These are phyloP conservation scores for Mycosarcoma maydis DNA, from an alignment of 1,284 basidiomycete genomes.

Conservation along the genomic window DNA sequence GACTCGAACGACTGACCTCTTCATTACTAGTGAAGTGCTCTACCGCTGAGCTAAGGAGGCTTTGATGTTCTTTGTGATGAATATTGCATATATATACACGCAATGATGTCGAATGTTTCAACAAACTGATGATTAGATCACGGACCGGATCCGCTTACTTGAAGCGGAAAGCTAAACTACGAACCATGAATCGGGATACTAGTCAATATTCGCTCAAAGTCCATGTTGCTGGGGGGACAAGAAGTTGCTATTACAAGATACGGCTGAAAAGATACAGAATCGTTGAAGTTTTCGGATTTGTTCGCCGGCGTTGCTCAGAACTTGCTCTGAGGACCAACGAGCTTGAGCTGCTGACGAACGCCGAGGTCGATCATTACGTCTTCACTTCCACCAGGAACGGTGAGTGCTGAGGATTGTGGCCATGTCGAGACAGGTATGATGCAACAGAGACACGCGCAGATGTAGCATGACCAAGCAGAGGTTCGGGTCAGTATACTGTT, in stretches of 20 bases:
- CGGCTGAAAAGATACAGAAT: too few relatives aligned
- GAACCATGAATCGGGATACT: too few relatives aligned
- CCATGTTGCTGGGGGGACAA: too few relatives aligned
- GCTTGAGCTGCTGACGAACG: conserved; percentile 56
- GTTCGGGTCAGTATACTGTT: not conserved
- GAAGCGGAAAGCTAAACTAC: too few relatives aligned
- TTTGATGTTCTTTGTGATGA: not conserved
- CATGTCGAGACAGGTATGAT: too few relatives aligned
- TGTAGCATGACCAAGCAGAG: not conserved
- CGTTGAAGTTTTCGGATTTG: too few relatives aligned
- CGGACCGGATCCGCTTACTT: too few relatives aligned
- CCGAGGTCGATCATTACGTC: conserved; percentile 58
- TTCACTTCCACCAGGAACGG: conserved; percentile 55
- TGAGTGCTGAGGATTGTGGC: too few relatives aligned
- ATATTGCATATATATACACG: not conserved
- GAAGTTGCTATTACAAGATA: too few relatives aligned
- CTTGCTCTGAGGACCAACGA: conserved; percentile 44
- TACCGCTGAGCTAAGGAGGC: conserved; percentile 57
- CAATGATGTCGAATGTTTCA: not conserved
- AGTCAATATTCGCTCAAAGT: too few relatives aligned
- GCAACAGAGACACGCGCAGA: not conserved
- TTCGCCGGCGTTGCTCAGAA: conserved; percentile 16
- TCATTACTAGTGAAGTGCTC: conserved; percentile 56
- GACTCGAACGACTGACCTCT: conserved; percentile 56
- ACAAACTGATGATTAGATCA: too few relatives aligned